Percentiles rank a stretch among this genome's conserved stretches.
phyloP scores from a whole-genome alignment of 768 basidiomycete genomes.

The Boletus bicolor region DNA sequence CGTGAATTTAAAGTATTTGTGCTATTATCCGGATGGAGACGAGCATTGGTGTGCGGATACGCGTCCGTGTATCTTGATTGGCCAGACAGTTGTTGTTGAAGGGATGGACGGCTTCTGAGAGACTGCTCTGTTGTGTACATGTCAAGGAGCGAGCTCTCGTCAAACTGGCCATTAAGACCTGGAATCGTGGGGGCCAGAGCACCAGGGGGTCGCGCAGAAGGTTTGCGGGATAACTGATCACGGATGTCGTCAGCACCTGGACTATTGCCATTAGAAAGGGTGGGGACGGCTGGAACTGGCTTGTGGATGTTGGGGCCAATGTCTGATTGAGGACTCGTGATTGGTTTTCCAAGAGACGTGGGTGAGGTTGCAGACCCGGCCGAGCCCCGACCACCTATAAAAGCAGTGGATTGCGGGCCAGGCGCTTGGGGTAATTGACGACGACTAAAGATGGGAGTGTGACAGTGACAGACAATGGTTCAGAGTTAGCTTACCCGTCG shows the following conservation, averaged over 20 bases:
- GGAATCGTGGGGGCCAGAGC: conserved; percentile 28
- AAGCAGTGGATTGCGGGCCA: conserved; percentile 12
- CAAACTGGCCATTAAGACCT: conserved; percentile 19
- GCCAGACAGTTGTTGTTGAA: conserved; percentile 19
- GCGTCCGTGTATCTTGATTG: conserved; percentile 22
- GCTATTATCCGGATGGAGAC: conserved; percentile 13
- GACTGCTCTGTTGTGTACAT: conserved; percentile 22
- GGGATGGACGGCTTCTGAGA: conserved; percentile 13
- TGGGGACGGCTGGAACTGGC: conserved; percentile 30
- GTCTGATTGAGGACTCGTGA: conserved; percentile 16
- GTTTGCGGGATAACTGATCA: conserved; percentile 17
- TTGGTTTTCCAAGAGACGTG: conserved; percentile 15
- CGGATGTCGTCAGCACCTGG: conserved; percentile 19
- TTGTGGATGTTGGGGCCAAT: conserved; percentile 25
- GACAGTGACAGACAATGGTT: neutral
- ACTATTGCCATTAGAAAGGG: conserved; percentile 8
- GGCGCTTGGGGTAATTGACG: conserved; percentile 31
- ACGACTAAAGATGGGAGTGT: conserved; percentile 16
- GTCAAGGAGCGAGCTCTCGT: conserved; percentile 24
- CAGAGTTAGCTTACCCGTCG: conserved; percentile 21
- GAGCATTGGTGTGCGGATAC: conserved; percentile 11
- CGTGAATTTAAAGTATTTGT: conserved; percentile 14
- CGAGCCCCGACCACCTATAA: conserved; percentile 18
- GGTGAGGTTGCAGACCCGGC: conserved; percentile 22
- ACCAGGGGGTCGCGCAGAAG: conserved; percentile 30